These are phyloP conservation scores for Schoenoplectus tabernaemontani DNA, from an alignment of 202 grass and related monocot genomes.

Conservation along the genomic window DNA sequence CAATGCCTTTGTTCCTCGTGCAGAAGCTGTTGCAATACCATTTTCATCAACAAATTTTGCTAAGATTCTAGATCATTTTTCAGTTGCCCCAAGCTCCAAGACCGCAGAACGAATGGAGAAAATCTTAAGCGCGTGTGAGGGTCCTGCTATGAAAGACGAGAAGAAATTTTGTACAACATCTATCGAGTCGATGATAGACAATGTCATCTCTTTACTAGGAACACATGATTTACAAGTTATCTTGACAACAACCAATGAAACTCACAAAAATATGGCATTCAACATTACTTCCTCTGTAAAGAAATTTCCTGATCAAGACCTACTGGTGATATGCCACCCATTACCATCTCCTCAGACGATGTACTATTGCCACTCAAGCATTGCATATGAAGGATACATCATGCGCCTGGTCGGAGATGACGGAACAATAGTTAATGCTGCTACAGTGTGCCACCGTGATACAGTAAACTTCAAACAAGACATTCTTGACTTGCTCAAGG, in stretches of 20 bases:
- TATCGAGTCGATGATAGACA: conserved; percentile 78
- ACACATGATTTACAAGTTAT: conserved; percentile 39
- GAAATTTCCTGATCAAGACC: background rate
- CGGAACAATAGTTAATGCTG: background rate
- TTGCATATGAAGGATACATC: background rate
- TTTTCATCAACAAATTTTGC: conserved; percentile 52
- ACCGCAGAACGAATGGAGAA: conserved; percentile 39
- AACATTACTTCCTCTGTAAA: background rate
- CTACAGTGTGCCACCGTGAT: background rate
- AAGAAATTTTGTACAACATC: conserved; percentile 72
- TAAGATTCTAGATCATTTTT: conserved; percentile 45
- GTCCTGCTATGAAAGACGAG: conserved; percentile 31
- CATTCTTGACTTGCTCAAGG: background rate
- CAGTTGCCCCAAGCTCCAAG: conserved; percentile 31
- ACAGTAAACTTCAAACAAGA: background rate
- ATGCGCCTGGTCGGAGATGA: background rate
- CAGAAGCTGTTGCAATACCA: conserved; percentile 43
- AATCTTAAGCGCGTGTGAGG: conserved; percentile 49
- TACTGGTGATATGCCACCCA: background rate
- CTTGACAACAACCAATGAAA: background rate
- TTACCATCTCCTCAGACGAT: background rate
- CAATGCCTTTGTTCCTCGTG: conserved; percentile 35
- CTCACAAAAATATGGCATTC: background rate
- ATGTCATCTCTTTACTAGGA: conserved; percentile 42
- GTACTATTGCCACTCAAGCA: background rate